These are phyloP conservation scores for Endocalyx cinctus DNA, from an alignment of 2,329 filamentous ascomycete species.

Conservation along the genomic window DNA sequence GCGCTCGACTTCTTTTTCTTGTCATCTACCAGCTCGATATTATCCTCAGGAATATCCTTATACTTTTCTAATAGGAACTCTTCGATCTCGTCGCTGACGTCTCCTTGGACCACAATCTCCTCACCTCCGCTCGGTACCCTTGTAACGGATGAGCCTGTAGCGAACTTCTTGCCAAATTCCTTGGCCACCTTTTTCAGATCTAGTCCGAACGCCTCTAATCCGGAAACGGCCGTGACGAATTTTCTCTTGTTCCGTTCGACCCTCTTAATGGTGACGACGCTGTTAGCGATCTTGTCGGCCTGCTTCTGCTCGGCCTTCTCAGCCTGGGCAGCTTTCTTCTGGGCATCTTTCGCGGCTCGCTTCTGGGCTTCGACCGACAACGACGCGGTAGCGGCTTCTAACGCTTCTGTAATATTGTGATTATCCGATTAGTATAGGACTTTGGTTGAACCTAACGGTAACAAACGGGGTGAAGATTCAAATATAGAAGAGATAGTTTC, in stretches of 20 bases:
- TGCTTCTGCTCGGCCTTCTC: constrained; percentile 81
- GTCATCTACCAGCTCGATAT: constrained; percentile 91
- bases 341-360: constrained; percentile 89
- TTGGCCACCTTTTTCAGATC: constrained; percentile 96
- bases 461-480: too few relatives aligned
- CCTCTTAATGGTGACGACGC: constrained; percentile 86
- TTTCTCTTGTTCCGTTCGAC: constrained; percentile 98
- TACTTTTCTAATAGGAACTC: constrained; percentile 90
- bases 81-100: constrained; percentile 89
- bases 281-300: constrained; percentile 74
- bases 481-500: constrained; percentile 12
- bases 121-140: constrained; percentile 82
- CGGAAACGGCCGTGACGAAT: constrained; percentile 87
- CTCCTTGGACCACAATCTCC: constrained; percentile 96
- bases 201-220: constrained; percentile 83
- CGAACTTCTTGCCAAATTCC: constrained; percentile 98
- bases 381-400: constrained; percentile 78
- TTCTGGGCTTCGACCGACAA: constrained; percentile 90
- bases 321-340: constrained; percentile 95
- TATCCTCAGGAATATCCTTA: constrained; percentile 86
- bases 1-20: constrained; percentile 69
- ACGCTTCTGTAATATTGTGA: constrained; percentile 57
- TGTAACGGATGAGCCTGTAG: constrained; percentile 87
- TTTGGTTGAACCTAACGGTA: too few relatives aligned
- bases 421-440: too few relatives aligned